A percentile compares a stretch with the other conserved stretches of the same genome.
These are phyloP conservation scores for Lepidium sativum DNA, from an alignment of 345 rosid genomes.

Conservation along the genomic window DNA sequence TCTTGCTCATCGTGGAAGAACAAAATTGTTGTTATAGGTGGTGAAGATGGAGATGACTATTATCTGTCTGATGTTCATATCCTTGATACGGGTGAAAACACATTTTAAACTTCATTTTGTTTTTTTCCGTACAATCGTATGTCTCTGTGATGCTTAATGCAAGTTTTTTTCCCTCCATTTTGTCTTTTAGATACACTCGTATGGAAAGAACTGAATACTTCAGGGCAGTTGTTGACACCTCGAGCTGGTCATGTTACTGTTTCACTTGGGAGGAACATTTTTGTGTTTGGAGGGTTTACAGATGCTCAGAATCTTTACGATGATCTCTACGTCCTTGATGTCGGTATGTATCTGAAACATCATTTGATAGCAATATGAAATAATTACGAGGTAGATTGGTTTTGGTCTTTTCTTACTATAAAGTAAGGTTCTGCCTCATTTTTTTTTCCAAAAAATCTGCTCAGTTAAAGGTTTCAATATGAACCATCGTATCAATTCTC, in stretches of 20 bases:
- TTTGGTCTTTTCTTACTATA: not conserved
- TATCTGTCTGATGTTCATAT: slow-evolving; percentile 92
- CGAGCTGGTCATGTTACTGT: slow-evolving; percentile 95
- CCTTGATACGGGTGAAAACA: slow-evolving; percentile 68
- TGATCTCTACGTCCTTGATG: slow-evolving; percentile 77
- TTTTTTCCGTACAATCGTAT: slow-evolving; percentile 5
- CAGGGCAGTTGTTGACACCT: slow-evolving; percentile 78
- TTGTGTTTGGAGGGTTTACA: slow-evolving; percentile 95
- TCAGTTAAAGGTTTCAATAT: not conserved
- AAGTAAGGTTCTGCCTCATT: not conserved
- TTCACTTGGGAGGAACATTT: slow-evolving; percentile 75
- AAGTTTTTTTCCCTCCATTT: not conserved
- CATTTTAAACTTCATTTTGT: not conserved
- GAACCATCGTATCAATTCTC: not conserved
- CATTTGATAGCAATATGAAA: not conserved
- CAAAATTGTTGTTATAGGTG: slow-evolving; percentile 80
- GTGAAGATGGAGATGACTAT: slow-evolving; percentile 93
- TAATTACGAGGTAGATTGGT: not conserved
- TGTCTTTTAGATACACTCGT: slow-evolving; percentile 56
- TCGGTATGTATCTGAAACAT: slow-evolving; percentile 47
- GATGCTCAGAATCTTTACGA: slow-evolving; percentile 89
- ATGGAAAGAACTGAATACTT: slow-evolving; percentile 77
- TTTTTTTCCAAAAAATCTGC: not conserved
- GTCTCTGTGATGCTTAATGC: not conserved
- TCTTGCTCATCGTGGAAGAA: slow-evolving; percentile 94